Base-by-base conservation (phyloP, 2,329 filamentous ascomycete genomes). In the Aspergillus sp. region DNA sequence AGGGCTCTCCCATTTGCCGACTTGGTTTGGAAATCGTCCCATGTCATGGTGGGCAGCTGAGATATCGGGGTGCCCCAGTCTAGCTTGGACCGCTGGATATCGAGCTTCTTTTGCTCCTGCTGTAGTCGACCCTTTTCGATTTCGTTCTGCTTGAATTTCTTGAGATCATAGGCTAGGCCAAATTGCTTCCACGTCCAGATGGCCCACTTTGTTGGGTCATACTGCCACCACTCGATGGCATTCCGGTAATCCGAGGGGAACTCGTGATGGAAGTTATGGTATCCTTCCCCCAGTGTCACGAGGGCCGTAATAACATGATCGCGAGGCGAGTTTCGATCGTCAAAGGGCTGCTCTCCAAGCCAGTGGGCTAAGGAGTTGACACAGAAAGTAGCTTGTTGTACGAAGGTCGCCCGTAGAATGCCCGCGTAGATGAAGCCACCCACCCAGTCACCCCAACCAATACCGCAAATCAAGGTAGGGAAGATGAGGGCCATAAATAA, bases 341-440 rank as follows among this genome's bases (percentile, higher is more conserved):
- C 52, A 5, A 53, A 60, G 1, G 58, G 56, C 23, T 60, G 56
- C 3, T 58, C 56, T 6, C 58, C 58, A 2, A 58, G 40, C 47
- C 50, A 58, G n/a, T 91, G 88, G 55, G 88, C 88, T 54, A 91
- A 76, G 14, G 85, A 89, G 79, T 91, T 91, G 78, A 91, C 87
- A 68, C 88, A 91, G 78, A 91, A 91, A 54, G 88, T 91, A 51
- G 87, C 87, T 75, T 91, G 88, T 77, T 90, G 88, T 56, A 90
- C 85, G 71, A 89, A 85, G 78, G 88, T 89, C 70, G 89, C 84
- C 56, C 88, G 83, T 56, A 91, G 81, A 58, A 90, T 87, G 57
- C 87, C 88, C 54, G 76, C 87, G 66, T 91, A 60, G 10, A 60
- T 29, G 16, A 60, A 57, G 2, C 58, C 58, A 2, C 58, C 58